Evolutionary conservation across 2,329 filamentous ascomycete species (phyloP).

Genomic region (Claviceps quebecensis): DNA sequence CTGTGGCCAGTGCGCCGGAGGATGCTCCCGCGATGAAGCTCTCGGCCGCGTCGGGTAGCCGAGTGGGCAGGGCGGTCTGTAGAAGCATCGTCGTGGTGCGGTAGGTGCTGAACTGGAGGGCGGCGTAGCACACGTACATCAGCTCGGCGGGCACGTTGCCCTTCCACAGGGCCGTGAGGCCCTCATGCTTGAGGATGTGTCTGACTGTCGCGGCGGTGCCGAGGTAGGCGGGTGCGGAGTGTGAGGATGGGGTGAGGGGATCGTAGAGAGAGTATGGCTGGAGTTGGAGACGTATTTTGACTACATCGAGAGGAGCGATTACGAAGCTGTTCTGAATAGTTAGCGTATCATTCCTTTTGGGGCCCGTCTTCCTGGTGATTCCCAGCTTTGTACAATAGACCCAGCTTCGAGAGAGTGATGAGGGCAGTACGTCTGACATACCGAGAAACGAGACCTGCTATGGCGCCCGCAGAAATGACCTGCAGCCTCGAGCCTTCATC

Average conservation of each 20-base stretch:
- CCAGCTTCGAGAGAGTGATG: background rate
- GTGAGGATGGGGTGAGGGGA: constrained; percentile 44
- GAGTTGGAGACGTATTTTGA: constrained; percentile 94
- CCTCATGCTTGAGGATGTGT: constrained; percentile 67
- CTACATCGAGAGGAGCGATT: constrained; percentile 87
- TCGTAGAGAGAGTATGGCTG: constrained; percentile 76
- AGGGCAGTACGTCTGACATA: constrained; percentile 22
- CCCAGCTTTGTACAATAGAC: background rate
- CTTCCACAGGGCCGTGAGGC: constrained; percentile 84
- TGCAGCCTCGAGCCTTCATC: constrained; percentile 47
- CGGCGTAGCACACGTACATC: constrained; percentile 84
- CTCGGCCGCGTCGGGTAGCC: constrained; percentile 52
- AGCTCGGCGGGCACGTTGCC: constrained; percentile 92
- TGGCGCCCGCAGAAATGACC: constrained; percentile 41
- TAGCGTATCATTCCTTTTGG: background rate
- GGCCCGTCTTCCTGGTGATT: background rate
- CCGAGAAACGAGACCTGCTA: constrained; percentile 79
- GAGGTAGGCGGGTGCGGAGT: constrained; percentile 44
- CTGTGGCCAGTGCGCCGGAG: constrained; percentile 72
- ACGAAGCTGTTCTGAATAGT: constrained; percentile 49
- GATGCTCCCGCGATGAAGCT: constrained; percentile 73
- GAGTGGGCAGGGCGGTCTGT: constrained; percentile 29
- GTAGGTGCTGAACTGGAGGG: constrained; percentile 82
- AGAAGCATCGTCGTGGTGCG: constrained; percentile 58
- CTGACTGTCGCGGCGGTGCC: constrained; percentile 64